Percentiles rank a stretch among this genome's conserved stretches.
phyloP scores from a whole-genome alignment of 305 asterid species.

The Andrographis paniculata region DNA sequence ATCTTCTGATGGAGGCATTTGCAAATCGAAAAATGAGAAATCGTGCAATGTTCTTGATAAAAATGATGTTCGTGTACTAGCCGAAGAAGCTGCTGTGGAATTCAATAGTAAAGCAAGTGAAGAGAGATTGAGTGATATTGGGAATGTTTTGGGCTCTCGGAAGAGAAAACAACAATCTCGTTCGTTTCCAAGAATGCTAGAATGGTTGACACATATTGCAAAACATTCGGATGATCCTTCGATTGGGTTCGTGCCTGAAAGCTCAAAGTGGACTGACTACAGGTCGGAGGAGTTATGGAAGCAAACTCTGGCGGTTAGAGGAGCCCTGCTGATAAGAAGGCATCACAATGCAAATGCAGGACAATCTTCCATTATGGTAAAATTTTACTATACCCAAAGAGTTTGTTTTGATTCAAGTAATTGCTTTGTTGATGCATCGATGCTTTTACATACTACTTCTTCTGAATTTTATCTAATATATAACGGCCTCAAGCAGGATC shows the following conservation, averaged over 20 bases:
- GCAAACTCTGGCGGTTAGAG: constrained; percentile 46
- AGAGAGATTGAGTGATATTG: constrained; percentile 16
- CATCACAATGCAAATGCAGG: constrained; percentile 23
- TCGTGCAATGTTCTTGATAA: neutral
- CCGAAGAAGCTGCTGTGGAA: constrained; percentile 23
- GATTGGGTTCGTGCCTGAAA: constrained; percentile 43
- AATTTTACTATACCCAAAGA: constrained; percentile 4
- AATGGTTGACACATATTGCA: constrained; percentile 49
- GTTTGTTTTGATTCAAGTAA: constrained; percentile 7
- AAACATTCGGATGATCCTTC: constrained; percentile 38
- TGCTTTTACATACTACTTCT: no score
- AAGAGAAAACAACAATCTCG: constrained; percentile 55
- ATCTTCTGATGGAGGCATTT: no score
- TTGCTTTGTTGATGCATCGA: no score
- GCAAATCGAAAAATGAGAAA: constrained; percentile 13
- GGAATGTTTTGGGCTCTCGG: constrained; percentile 24
- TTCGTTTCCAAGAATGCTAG: constrained; percentile 37
- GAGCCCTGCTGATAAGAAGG: constrained; percentile 35
- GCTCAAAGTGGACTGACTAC: constrained; percentile 46
- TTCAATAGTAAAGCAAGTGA: constrained; percentile 17
- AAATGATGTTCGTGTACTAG: neutral
- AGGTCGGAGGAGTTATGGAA: constrained; percentile 35
- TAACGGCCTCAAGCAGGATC: constrained; percentile 23
- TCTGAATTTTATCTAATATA: constrained; percentile 10
- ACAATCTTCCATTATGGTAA: constrained; percentile 45